These are phyloP conservation scores for Phytophthora ohioensis DNA, from an alignment of 352 stramenopile species.

Conservation along the genomic window DNA sequence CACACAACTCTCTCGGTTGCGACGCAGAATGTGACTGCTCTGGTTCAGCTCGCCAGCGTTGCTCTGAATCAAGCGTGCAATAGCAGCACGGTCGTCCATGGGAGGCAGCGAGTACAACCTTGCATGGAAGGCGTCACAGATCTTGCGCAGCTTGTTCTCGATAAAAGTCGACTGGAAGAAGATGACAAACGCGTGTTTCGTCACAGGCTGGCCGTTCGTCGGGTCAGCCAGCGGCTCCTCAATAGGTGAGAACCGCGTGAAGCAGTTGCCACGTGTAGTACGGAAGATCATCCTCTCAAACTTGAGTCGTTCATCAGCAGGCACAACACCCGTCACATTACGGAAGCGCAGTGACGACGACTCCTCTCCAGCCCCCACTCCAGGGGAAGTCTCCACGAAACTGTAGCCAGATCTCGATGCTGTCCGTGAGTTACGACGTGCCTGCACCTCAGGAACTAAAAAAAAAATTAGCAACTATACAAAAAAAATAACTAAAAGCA, in stretches of 20 bases:
- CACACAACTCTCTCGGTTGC: constrained; percentile 96
- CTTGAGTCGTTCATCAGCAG: constrained; percentile 93
- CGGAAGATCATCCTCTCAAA: constrained; percentile 99
- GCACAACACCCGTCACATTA: constrained; percentile 95
- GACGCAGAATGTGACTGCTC: constrained; percentile 95
- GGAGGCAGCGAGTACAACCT: constrained; percentile 96
- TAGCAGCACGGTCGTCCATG: constrained; percentile 93
- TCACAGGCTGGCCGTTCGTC: constrained; percentile 85
- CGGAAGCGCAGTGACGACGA: constrained; percentile 89
- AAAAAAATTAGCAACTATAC: not conserved
- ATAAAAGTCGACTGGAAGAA: constrained; percentile 98
- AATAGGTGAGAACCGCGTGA: constrained; percentile 97
- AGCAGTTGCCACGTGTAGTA: constrained; percentile 98
- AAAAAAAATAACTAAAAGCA: constrained; percentile 18
- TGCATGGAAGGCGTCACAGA: constrained; percentile 98
- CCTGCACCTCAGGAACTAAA: constrained; percentile 61
- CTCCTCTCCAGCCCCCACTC: constrained; percentile 34
- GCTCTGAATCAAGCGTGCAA: constrained; percentile 91
- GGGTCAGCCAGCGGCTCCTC: constrained; percentile 92
- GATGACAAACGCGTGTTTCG: constrained; percentile 93
- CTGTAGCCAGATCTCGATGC: constrained; percentile 67
- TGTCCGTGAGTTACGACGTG: constrained; percentile 63
- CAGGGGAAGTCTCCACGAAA: constrained; percentile 45
- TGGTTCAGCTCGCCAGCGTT: constrained; percentile 96
- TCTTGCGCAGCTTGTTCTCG: constrained; percentile 98